phyloP scores from a whole-genome alignment of 768 basidiomycete genomes.

The Candolleomyces eurysporus region DNA sequence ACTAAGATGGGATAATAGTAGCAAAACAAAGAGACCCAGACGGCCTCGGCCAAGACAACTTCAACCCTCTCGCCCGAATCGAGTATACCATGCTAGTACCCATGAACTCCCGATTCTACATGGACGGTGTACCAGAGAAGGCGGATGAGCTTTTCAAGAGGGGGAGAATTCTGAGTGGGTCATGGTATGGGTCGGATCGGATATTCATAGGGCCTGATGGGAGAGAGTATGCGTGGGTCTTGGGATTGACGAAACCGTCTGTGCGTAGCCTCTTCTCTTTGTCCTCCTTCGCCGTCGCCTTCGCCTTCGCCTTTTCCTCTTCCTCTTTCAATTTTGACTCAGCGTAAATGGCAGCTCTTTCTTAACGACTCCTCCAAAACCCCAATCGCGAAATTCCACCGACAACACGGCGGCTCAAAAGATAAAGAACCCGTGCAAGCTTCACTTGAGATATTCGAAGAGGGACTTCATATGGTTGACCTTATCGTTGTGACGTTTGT shows the following conservation, averaged over 20 bases:
- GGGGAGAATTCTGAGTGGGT: too few species aligned
- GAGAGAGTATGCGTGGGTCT: constrained; percentile 31
- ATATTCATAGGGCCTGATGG: constrained; percentile 17
- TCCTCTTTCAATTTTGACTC: neutral
- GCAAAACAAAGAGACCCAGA: too few species aligned
- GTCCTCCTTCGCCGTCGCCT: too few species aligned
- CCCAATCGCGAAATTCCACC: constrained; percentile 15
- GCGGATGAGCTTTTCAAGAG: too few species aligned
- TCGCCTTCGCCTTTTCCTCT: too few species aligned
- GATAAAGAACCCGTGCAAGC: constrained; percentile 11
- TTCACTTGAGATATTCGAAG: constrained; percentile 24
- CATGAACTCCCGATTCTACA: too few species aligned
- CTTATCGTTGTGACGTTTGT: constrained; percentile 31
- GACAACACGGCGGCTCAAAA: constrained; percentile 7
- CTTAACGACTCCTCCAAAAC: constrained; percentile 18
- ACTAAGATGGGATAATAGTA: too few species aligned
- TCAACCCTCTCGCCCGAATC: too few species aligned
- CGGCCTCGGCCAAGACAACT: too few species aligned
- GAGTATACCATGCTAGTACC: too few species aligned
- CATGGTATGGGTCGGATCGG: neutral
- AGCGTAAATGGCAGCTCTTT: constrained; percentile 11
- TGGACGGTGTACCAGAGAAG: too few species aligned
- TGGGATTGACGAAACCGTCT: constrained; percentile 20
- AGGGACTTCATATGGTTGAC: constrained; percentile 26
- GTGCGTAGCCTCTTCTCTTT: neutral